These are phyloP conservation scores for Citeromyces siamensis DNA, from an alignment of 1,139 yeast genomes.

Conservation along the genomic window DNA sequence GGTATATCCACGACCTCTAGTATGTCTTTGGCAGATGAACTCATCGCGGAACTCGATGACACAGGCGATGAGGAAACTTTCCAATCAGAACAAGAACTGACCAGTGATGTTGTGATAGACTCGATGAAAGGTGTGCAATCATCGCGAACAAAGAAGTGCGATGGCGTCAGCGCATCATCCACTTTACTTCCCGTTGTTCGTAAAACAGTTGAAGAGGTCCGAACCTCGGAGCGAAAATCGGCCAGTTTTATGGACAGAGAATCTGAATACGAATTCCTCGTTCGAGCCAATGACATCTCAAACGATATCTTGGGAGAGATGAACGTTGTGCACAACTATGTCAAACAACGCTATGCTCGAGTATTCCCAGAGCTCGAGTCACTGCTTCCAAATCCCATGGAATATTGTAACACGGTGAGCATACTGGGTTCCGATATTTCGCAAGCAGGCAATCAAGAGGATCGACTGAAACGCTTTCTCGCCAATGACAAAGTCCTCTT, in stretches of 20 bases:
- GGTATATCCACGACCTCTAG: not conserved
- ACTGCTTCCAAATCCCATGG: conserved; percentile 49
- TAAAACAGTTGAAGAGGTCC: not conserved
- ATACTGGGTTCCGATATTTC: conserved; percentile 31
- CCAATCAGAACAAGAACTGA: not conserved
- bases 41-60: not conserved
- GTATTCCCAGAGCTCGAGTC: conserved; percentile 66
- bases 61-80: not conserved
- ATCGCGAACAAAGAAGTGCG: not conserved
- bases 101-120: not conserved
- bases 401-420: conserved; percentile 44
- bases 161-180: not conserved
- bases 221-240: not conserved
- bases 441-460: conserved; percentile 14
- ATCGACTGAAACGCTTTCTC: conserved; percentile 27
- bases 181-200: not conserved
- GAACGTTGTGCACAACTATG: conserved; percentile 31
- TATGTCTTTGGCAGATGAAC: not conserved
- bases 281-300: conserved; percentile 42
- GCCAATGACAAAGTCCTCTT: conserved; percentile 59
- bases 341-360: conserved; percentile 39
- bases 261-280: conserved; percentile 24
- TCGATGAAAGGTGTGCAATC: too few species aligned
- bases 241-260: not conserved
- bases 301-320: conserved; percentile 48